Conservation (phyloP, 2,329 filamentous ascomycete genomes). For the Phaeosphaeria sp. region DNA sequence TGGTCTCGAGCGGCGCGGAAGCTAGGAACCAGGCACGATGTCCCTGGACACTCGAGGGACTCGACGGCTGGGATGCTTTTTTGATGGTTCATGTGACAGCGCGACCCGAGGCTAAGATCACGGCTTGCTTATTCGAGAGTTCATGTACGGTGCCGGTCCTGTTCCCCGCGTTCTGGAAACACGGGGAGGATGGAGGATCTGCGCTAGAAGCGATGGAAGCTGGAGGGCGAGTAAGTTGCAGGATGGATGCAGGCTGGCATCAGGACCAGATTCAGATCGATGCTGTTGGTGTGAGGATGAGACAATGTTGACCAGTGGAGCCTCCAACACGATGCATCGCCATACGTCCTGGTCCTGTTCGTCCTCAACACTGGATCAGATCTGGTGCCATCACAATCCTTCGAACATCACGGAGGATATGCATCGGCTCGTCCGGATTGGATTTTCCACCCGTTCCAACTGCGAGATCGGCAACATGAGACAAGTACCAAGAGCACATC, state of each 20-base stretch:
- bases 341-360: not conserved
- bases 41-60: not conserved
- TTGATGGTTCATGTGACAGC: not conserved
- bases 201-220: not conserved
- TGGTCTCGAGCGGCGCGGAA: not conserved
- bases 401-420: not conserved
- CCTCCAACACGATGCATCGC: not conserved
- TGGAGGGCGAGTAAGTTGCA: not conserved
- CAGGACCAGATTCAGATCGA: too few species aligned
- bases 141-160: not conserved
- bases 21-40: not conserved
- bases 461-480: not conserved
- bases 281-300: not conserved
- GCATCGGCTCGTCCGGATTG: not conserved
- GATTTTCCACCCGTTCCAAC: not conserved
- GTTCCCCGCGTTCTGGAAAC: not conserved
- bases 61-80: not conserved
- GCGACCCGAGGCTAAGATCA: not conserved
- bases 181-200: not conserved
- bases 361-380: not conserved
- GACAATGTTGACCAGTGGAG: not conserved
- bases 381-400: not conserved
- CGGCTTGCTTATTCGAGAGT: not conserved
- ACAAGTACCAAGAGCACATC: not conserved
- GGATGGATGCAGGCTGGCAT: not conserved